These are phyloP conservation scores for Neolecta irregularis DNA, from an alignment of 1,139 yeast species.

Conservation along the genomic window DNA sequence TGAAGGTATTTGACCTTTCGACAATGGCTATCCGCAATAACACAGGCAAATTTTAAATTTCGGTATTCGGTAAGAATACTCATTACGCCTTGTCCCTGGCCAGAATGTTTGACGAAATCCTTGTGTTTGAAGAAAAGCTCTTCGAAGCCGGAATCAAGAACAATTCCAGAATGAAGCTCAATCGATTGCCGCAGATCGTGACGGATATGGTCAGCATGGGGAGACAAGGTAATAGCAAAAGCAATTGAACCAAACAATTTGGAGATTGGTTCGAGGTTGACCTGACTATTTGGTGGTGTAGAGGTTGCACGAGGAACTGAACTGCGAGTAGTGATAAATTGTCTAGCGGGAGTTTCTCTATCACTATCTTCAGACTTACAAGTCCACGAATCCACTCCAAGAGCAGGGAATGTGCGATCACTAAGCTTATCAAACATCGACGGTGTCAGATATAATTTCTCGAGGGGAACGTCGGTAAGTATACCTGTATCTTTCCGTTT, in stretches of 20 bases:
- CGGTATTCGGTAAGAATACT: no score
- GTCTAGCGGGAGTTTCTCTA: not conserved
- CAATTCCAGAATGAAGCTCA: constrained; percentile 3
- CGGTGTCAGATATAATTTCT: constrained; percentile 5
- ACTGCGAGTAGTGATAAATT: no score
- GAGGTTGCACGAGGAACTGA: no score
- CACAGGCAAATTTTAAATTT: constrained; percentile 4
- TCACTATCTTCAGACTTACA: constrained; percentile 1
- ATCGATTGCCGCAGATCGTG: constrained; percentile 2
- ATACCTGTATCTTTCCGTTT: constrained; percentile 1
- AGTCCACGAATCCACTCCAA: not conserved
- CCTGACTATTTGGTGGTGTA: constrained; percentile 1
- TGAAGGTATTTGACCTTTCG: constrained; percentile 12
- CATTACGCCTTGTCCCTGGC: not conserved
- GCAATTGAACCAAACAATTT: constrained; percentile 6
- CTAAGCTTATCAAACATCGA: constrained; percentile 4
- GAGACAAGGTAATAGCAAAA: constrained; percentile 4
- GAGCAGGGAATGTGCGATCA: constrained; percentile 1
- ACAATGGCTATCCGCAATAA: constrained; percentile 9
- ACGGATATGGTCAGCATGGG: not conserved
- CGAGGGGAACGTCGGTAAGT: constrained; percentile 1
- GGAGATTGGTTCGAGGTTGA: not conserved
- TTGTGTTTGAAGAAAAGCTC: constrained; percentile 5
- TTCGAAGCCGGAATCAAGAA: constrained; percentile 5
- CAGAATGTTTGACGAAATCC: constrained; percentile 6